Evolutionary conservation across 768 basidiomycete genomes (phyloP), one percentile per base, ranked within the genome.

Genomic region (Xanthoconium purpureum): DNA sequence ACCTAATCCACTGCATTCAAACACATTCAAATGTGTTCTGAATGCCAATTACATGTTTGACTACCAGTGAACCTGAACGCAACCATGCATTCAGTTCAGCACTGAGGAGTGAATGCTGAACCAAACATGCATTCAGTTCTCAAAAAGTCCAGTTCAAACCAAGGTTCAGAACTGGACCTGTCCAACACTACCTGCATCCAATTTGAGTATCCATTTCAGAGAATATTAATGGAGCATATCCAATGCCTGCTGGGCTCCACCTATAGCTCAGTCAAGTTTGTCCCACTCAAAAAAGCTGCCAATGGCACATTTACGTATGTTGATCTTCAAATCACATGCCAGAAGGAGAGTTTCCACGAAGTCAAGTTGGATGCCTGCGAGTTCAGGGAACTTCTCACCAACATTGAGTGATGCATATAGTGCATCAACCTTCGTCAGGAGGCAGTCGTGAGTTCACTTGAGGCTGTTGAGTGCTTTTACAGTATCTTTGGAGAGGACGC

Each of bases 191-290:
- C n/a, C n/a, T n/a, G n/a, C n/a, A n/a, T 24, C 24, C 24, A 24
- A 24, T 4, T 4, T 24, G 24, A 24, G 24, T 24, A 2, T 2
- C 4, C 4, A 24, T 24, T 2, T 24, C 4, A 2, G 24, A 24
- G 24, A 24, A 24, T 24, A 24, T 24, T 24, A 29, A 29, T 10
- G 5, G 4, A 10, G 10, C 18, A 13, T 44, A 50, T 49, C 54
- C 8, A 64, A 37, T 4, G 73, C 50, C 24, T 74, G 57, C 9
- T 72, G 59, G 5, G 47, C 36, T 3, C 52, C 52, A 9, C 52
- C 36, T 0, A 57, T 30, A 0, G 42, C 42, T 5, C 6, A 13
- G 8, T 57, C 51, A 1, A 53, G 9, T 18, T 57, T 57, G 14
- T 57, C 33, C 50, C 54, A 55, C 11, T 55, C 30, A 9, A 51